Evolutionary conservation across 257 asterid species (phyloP), one percentile per base, ranked within the genome.

Genomic region (Eustoma russellianum): DNA sequence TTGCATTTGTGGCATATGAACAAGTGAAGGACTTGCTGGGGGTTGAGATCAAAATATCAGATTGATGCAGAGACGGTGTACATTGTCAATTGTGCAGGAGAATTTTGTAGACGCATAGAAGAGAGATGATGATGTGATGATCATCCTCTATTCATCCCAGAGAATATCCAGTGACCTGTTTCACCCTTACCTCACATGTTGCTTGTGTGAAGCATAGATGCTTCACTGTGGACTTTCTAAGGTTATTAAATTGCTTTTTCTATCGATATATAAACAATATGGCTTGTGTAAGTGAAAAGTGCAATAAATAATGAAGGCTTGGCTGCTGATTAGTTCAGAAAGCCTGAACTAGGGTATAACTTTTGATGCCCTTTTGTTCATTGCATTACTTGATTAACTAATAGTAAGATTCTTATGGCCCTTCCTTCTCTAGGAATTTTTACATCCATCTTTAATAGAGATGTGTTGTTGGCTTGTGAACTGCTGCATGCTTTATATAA

Each of bases 1-100:
- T 88, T 48, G 94, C 97, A 3, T 88, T 88, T 41, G 97, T 88
- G 73, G 75, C 97, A 41, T 85, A 88, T 50, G 97, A 88, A 73
- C 97, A 88, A 82, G 91, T 88, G 80, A 88, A 82, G 73, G 88
- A 73, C 69, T 58, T 81, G 11, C 73, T 89, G 46, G 93, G 95
- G n/a, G 93, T 87, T 49, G 94, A 90, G 71, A 75, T 86, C 68
- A 80, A 85, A 61, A 90, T 86, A 62, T 82, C 95, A 33, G 95
- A 90, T 66, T 90, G 80, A 89, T 58, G 63, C 35, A 18, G 66
- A 53, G 65, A 48, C 61, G 66, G 62, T 51, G n/a, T 17, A 33
- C 57, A 53, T 48, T 56, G 53, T 59, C 62, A 60, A 16, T 55
- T 51, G 57, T 43, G 62, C 56, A 50, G 56, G 72, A 63, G 67